A percentile compares a stretch with the other conserved stretches of the same genome.
phyloP scores from a whole-genome alignment of 192 early-diverging fungal genomes.

The Coemansia sp. region DNA sequence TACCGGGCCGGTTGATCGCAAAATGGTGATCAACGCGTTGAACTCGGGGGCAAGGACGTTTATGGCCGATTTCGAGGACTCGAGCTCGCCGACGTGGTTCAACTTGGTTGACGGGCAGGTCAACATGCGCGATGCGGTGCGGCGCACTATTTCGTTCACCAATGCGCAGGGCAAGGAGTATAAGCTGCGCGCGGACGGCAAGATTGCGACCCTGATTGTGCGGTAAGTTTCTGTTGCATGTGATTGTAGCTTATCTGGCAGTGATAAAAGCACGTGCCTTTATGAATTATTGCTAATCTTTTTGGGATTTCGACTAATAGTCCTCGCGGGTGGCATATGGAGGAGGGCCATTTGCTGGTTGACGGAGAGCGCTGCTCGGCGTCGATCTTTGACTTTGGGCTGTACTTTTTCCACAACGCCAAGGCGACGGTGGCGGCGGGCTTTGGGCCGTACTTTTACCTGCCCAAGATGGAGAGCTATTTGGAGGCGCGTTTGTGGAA shows the following conservation, averaged over 20 bases:
- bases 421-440: slow-evolving; percentile 77
- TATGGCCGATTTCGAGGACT: slow-evolving; percentile 99
- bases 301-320: slow-evolving; percentile 20
- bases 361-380: slow-evolving; percentile 91
- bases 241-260: not conserved
- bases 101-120: slow-evolving; percentile 86
- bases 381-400: slow-evolving; percentile 97
- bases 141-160: slow-evolving; percentile 80
- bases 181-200: slow-evolving; percentile 85
- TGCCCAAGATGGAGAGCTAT: slow-evolving; percentile 98
- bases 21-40: slow-evolving; percentile 99
- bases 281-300: not conserved
- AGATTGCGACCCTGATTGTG: slow-evolving; percentile 87
- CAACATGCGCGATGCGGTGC: slow-evolving; percentile 93
- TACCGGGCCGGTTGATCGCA: slow-evolving; percentile 96
- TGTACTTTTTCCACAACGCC: slow-evolving; percentile 99
- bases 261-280: not conserved
- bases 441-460: slow-evolving; percentile 96
- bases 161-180: slow-evolving; percentile 92
- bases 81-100: slow-evolving; percentile 96
- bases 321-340: slow-evolving; percentile 98
- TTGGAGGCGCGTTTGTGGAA: slow-evolving; percentile 99
- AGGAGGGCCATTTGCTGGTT: slow-evolving; percentile 91
- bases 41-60: slow-evolving; percentile 92
- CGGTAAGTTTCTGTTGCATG: slow-evolving; percentile 54